Conservation (phyloP, 768 basidiomycete species). For the Amanita exitialis region DNA sequence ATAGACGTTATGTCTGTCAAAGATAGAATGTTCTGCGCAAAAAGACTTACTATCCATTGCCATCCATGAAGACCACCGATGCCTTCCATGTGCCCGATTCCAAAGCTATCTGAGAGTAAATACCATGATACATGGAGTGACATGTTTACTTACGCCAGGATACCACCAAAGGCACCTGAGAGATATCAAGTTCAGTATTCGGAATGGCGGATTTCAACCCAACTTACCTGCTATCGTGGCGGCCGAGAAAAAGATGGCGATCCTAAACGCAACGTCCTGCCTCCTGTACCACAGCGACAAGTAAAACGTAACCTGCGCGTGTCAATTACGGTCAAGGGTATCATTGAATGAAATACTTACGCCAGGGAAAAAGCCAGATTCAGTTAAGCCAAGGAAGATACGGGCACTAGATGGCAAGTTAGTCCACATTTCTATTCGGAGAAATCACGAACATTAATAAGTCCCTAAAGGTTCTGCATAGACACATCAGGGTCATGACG, state of each 20-base stretch:
- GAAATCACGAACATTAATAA: constrained; percentile 13
- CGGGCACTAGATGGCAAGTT: constrained; percentile 18
- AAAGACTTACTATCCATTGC: constrained; percentile 36
- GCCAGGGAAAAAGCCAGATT: constrained; percentile 29
- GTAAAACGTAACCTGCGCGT: constrained; percentile 27
- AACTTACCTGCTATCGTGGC: constrained; percentile 39
- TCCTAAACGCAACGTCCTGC: constrained; percentile 44
- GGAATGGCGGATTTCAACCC: neutral
- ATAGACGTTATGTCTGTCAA: neutral
- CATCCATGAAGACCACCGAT: constrained; percentile 29
- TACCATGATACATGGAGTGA: neutral
- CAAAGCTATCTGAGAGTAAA: constrained; percentile 28
- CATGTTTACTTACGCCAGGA: constrained; percentile 30
- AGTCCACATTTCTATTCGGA: neutral
- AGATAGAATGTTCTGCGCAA: neutral
- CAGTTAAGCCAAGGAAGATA: constrained; percentile 29
- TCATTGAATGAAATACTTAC: constrained; percentile 13
- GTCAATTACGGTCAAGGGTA: neutral
- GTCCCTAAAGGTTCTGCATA: constrained; percentile 16
- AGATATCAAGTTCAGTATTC: constrained; percentile 7
- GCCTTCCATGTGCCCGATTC: constrained; percentile 34
- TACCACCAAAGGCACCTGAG: constrained; percentile 33
- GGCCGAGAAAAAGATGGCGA: constrained; percentile 57
- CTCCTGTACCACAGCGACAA: constrained; percentile 53
- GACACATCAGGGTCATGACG: constrained; percentile 20